Base-by-base conservation (phyloP, 2,329 filamentous ascomycete genomes). In the Podosphaera aphanis region DNA sequence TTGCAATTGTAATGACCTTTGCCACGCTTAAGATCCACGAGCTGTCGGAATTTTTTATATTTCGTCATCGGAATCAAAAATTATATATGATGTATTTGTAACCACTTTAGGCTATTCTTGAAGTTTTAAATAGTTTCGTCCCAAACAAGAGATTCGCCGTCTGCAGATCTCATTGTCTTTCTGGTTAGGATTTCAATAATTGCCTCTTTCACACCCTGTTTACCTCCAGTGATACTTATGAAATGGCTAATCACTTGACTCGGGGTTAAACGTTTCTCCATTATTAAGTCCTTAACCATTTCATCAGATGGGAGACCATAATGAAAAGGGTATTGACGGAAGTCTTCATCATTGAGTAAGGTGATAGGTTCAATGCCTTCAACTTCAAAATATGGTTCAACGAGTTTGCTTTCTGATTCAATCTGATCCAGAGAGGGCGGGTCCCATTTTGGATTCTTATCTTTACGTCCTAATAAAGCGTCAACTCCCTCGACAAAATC, bases 401-500 rank as follows among this genome's bases (percentile, higher is more conserved):
- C 61, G 33, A 88, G 68, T 44, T 66, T 59, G 18, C 71, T 66
- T 40, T 66, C 59, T 15, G 61, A 57, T 15, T 67, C 57, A 46
- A 93, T 73, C 33, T 79, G 76, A n/a, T 74, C 68, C 1, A 95
- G 68, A 5, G 70, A 74, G 38, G 71, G 69, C 3, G 85, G 86
- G 51, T 79, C 62, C 90, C 90, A 98, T 49, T 69, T 53, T 15
- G 58, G 64, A 54, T 58, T 57, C 16, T 59, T 56, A 11, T 55
- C 66, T 63, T 84, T 84, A 57, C 74, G 70, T 55, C 90, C 71
- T 36, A 98, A 70, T 43, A 79, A 71, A 20, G 84, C 79, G 44
- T 74, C 74, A n/a, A 98, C 88, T 46, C 90, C 90, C 63, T 93
- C 83, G 38, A 77, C 77, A 58, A 98, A 98, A 62, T 98, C 90